Conservation (phyloP, 208 protist genomes). For the Wallacemonas sp. region DNA sequence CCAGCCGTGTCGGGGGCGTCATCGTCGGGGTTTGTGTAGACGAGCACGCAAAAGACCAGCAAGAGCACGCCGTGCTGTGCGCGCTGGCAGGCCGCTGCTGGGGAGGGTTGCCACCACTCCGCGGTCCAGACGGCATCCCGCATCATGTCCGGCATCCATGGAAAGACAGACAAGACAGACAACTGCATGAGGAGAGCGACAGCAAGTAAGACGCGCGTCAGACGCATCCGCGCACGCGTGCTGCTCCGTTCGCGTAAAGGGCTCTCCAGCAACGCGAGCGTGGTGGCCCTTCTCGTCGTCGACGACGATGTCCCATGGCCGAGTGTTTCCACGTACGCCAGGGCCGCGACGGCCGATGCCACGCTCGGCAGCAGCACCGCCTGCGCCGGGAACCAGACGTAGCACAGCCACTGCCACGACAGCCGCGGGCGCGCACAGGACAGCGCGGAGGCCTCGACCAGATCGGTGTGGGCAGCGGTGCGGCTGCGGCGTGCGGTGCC, state of each 20-base stretch:
- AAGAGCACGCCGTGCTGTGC: conserved; percentile 1
- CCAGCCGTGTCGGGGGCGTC: no score
- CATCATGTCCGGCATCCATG: not conserved
- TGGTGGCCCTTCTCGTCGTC: no score
- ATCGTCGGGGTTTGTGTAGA: not conserved
- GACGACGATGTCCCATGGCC: not conserved
- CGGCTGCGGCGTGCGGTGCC: no score
- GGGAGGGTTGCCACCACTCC: not conserved
- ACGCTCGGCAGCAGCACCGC: not conserved
- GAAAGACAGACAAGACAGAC: not conserved
- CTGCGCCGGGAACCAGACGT: not conserved
- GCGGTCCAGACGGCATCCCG: not conserved
- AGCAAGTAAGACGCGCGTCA: not conserved
- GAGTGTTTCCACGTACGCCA: not conserved
- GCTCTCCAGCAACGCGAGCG: no score
- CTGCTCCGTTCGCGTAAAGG: no score
- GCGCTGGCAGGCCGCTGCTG: not conserved
- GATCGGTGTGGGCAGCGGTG: not conserved
- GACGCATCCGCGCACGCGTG: no score
- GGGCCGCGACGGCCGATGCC: not conserved
- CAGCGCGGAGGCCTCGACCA: not conserved
- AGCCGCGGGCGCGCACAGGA: not conserved
- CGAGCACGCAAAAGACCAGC: not conserved
- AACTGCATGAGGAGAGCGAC: not conserved
- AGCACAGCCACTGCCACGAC: not conserved